Conservation (phyloP, 2,329 filamentous ascomycete genomes). For the Aspergillus costaricaensis region DNA sequence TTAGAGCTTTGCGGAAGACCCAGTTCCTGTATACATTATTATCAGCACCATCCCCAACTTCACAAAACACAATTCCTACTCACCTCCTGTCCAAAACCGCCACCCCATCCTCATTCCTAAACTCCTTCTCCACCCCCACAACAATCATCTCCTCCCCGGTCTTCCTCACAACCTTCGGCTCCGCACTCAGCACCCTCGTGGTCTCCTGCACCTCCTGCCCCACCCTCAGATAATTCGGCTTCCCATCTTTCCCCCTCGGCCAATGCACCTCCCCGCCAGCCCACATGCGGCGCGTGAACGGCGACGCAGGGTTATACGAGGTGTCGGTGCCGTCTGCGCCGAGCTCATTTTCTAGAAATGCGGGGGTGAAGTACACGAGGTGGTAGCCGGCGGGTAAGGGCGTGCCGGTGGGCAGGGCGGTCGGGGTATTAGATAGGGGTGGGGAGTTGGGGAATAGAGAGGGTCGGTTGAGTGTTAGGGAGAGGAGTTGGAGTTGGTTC, state of each 20-base stretch:
- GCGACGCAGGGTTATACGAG: slow-evolving; percentile 60
- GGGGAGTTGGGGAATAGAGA: slow-evolving; percentile 43
- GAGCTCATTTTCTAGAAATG: slow-evolving; percentile 56
- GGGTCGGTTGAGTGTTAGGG: slow-evolving; percentile 58
- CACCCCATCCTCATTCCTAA: slow-evolving; percentile 54
- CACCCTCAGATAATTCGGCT: slow-evolving; percentile 50
- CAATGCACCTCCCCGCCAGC: slow-evolving; percentile 63
- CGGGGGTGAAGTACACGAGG: slow-evolving; percentile 64
- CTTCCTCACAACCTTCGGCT: slow-evolving; percentile 56
- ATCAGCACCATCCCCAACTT: background rate
- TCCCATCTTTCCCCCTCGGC: slow-evolving; percentile 36
- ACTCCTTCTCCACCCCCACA: slow-evolving; percentile 64
- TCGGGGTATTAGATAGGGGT: slow-evolving; percentile 40
- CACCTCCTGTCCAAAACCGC: slow-evolving; percentile 58
- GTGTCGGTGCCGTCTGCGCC: slow-evolving; percentile 63
- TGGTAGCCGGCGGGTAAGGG: slow-evolving; percentile 63
- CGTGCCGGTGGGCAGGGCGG: slow-evolving; percentile 47
- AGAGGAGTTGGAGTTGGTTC: slow-evolving; percentile 65
- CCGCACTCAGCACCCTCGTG: slow-evolving; percentile 57
- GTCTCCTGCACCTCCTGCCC: slow-evolving; percentile 60
- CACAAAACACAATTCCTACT: background rate
- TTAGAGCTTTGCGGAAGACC: slow-evolving; percentile 47
- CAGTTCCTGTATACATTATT: slow-evolving; percentile 37
- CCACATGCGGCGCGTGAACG: slow-evolving; percentile 69
- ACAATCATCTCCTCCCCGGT: slow-evolving; percentile 64